Evolutionary conservation across 1,139 yeast genomes (phyloP), one percentile per base, ranked within the genome.

Genomic region (Torulaspora globosa): DNA sequence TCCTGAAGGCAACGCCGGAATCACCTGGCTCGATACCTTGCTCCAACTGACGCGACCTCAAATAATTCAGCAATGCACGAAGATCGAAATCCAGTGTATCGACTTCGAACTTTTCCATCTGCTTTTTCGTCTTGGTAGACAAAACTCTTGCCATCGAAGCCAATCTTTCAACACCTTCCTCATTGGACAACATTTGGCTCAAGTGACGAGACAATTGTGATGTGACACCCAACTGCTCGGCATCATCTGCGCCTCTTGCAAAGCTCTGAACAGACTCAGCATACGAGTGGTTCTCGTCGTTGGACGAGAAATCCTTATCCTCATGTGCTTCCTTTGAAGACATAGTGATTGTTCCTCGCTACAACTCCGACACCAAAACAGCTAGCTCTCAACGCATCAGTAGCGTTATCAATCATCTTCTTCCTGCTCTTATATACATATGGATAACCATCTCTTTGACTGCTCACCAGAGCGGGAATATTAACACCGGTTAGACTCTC

Each of bases 1-100:
- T 64, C 44, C 66, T 65, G 59, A 76, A 74, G 9, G 74, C 70
- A 39, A 76, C 71, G 58, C 80, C 81, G 9, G 78, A 70, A 43
- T 69, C 70, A 47, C 74, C 72, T n/a, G 71, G 68, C 48, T 70
- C 72, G 38, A 72, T 68, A 49, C 79, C 78, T 53, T 73, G 73
- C 40, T 70, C 71, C 21, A 55, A 43, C 46, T 63, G 64, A 36
- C 63, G 60, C 11, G 62, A 53, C 46, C 69, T 63, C 47, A 70
- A 56, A 49, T 69, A 70, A 44, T 71, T 65, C 41, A 74, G 59
- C 27, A 74, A 51, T 19, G 71, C 61, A 43, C 67, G 59, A 38
- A 72, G 58, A 54, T 71, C 74, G 49, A 72, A 71, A 53, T 72
- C 72, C 46, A 63, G 40, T 9, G 70, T 68, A 48, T 70, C 63